phyloP scores from a whole-genome alignment of 106 monocot species.

The Dioscorea dumetorum region DNA sequence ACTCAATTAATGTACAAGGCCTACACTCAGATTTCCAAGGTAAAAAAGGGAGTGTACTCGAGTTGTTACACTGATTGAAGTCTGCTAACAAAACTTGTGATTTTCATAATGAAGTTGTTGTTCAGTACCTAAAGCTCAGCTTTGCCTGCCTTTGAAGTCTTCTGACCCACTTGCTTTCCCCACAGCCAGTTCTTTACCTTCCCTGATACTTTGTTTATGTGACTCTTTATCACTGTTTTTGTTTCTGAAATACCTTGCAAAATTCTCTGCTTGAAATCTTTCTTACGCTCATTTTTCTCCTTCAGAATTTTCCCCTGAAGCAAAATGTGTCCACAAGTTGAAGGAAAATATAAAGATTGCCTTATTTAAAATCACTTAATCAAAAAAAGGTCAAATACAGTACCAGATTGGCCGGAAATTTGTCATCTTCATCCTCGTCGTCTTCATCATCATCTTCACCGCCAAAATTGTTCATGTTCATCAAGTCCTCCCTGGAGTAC shows the following conservation, averaged over 20 bases:
- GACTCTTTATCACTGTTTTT: constrained; percentile 24
- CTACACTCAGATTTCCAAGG: too few species aligned
- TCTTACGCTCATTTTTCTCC: constrained; percentile 38
- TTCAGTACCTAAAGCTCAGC: constrained; percentile 4
- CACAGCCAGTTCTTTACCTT: constrained; percentile 63
- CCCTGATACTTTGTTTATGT: constrained; percentile 34
- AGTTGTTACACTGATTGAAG: too few species aligned
- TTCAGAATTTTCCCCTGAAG: constrained; percentile 60
- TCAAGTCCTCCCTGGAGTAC: constrained; percentile 87
- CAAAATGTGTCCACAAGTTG: neutral
- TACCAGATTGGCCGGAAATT: constrained; percentile 79
- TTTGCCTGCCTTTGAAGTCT: constrained; percentile 22
- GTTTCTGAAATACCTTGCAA: constrained; percentile 31
- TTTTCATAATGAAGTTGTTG: too few species aligned
- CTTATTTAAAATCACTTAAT: neutral
- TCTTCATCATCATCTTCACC: constrained; percentile 48
- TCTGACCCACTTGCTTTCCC: constrained; percentile 22
- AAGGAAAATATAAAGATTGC: neutral
- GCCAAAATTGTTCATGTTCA: constrained; percentile 71
- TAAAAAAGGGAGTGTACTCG: too few species aligned
- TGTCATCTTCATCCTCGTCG: constrained; percentile 62
- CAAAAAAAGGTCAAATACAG: neutral
- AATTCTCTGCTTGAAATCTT: constrained; percentile 57
- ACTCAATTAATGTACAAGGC: too few species aligned
- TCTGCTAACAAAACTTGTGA: too few species aligned